phyloP scores from a whole-genome alignment of 768 basidiomycete species.

The Tephrocybe rancida region DNA sequence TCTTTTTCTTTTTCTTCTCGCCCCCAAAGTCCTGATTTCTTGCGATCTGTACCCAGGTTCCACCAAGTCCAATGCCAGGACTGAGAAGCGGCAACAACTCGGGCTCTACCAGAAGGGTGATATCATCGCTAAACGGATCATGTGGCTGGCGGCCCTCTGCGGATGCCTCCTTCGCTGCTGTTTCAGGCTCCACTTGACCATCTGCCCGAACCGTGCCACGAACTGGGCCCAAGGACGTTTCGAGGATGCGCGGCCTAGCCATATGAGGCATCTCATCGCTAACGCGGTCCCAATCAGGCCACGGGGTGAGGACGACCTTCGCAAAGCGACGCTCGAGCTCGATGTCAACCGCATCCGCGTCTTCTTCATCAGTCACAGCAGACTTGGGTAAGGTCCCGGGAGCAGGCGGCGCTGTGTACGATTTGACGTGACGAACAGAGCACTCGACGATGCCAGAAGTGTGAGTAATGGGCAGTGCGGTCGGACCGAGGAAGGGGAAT shows the following conservation, averaged over 20 bases:
- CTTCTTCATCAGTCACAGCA: conserved; percentile 23
- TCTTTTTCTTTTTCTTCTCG: conserved; percentile 31
- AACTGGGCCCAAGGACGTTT: conserved; percentile 34
- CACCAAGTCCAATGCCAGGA: conserved; percentile 62
- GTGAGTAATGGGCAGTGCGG: conserved; percentile 61
- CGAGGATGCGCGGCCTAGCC: conserved; percentile 36
- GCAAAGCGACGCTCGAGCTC: conserved; percentile 36
- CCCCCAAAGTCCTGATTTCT: conserved; percentile 31
- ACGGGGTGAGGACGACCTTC: conserved; percentile 41
- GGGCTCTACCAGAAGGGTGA: conserved; percentile 59
- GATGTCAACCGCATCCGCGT: conserved; percentile 37
- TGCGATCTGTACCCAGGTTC: conserved; percentile 70
- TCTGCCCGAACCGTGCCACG: conserved; percentile 15
- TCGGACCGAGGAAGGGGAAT: conserved; percentile 53
- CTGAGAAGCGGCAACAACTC: conserved; percentile 40
- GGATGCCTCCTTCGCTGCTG: conserved; percentile 18
- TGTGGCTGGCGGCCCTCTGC: conserved; percentile 34
- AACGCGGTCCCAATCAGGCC: conserved; percentile 41
- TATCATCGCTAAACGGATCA: conserved; percentile 56
- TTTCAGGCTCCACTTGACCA: conserved; percentile 20
- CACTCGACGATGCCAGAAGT: conserved; percentile 66
- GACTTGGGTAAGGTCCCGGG: conserved; percentile 26
- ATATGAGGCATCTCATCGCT: conserved; percentile 34
- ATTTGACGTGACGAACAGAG: conserved; percentile 59
- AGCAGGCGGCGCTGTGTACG: conserved; percentile 40